Percentiles rank a stretch among this genome's conserved stretches.
phyloP scores from a whole-genome alignment of 2,329 filamentous ascomycete species.

The Zarea fungicola region DNA sequence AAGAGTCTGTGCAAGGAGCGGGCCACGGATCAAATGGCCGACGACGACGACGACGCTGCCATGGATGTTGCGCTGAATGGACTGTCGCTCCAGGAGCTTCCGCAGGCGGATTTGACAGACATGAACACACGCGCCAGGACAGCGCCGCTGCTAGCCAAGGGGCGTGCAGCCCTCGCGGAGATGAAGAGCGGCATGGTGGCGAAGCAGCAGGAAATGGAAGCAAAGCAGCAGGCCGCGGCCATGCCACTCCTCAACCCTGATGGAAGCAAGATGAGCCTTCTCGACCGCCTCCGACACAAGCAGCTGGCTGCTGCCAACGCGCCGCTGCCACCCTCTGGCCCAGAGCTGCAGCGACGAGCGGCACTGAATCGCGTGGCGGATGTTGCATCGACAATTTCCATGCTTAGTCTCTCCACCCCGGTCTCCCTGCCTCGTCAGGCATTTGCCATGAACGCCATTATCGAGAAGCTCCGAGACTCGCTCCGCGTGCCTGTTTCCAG shows the following conservation, averaged over 20 bases:
- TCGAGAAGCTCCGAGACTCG: constrained; percentile 64
- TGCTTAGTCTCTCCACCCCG: constrained; percentile 53
- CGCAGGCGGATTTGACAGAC: constrained; percentile 30
- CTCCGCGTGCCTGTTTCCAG: constrained; percentile 49
- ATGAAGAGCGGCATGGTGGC: constrained; percentile 57
- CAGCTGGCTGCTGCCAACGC: constrained; percentile 54
- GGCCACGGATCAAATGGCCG: constrained; percentile 25
- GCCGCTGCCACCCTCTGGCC: constrained; percentile 49
- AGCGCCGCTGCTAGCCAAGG: constrained; percentile 56
- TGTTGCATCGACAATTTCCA: constrained; percentile 60
- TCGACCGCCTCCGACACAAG: constrained; percentile 73
- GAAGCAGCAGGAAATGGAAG: constrained; percentile 44
- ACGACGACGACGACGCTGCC: too few relatives aligned
- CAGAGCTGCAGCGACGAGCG: constrained; percentile 55
- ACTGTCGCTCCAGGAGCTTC: constrained; percentile 46
- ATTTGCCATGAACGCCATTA: constrained; percentile 59
- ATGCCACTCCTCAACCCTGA: constrained; percentile 35
- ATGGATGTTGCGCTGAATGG: constrained; percentile 47
- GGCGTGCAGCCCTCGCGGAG: constrained; percentile 63
- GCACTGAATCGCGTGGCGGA: constrained; percentile 66
- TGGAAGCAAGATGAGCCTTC: constrained; percentile 57
- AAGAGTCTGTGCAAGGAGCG: constrained; percentile 37
- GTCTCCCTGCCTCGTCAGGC: constrained; percentile 51
- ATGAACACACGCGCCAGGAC: constrained; percentile 34
- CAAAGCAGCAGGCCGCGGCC: constrained; percentile 29